Evolutionary conservation across 2,329 filamentous ascomycete genomes (phyloP).

Genomic region (Biscogniauxia sp.): DNA sequence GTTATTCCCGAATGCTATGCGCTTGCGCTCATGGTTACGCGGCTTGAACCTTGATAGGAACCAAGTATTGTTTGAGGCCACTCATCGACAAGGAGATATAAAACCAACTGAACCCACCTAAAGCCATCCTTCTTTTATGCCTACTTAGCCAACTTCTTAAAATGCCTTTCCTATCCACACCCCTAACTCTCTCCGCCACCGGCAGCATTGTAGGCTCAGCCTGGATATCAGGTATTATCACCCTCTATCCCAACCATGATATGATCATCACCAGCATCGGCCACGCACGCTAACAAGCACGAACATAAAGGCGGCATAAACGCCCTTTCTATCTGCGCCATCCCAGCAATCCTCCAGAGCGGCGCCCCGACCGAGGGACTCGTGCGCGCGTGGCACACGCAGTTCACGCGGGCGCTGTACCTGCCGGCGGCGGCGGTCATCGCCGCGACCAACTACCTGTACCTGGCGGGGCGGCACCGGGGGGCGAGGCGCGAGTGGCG

Average conservation of each 20-base stretch:
- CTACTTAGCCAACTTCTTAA: neutral
- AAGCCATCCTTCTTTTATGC: neutral
- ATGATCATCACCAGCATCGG: no score
- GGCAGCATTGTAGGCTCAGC: conserved; percentile 25
- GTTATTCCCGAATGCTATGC: neutral
- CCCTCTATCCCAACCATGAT: no score
- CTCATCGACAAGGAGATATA: neutral
- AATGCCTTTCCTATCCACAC: conserved; percentile 26
- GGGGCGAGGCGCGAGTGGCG: conserved; percentile 21
- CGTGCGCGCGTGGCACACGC: conserved; percentile 22
- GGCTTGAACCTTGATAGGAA: neutral
- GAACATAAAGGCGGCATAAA: conserved; percentile 19
- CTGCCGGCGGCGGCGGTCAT: conserved; percentile 20
- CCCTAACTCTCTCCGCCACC: conserved; percentile 21
- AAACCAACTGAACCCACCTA: neutral
- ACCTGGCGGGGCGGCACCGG: conserved; percentile 19
- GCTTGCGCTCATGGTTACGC: neutral
- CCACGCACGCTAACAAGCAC: neutral
- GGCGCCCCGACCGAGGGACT: conserved; percentile 20
- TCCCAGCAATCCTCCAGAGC: conserved; percentile 22
- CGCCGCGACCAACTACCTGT: conserved; percentile 23
- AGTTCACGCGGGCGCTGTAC: conserved; percentile 21
- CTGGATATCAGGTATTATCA: conserved; percentile 25
- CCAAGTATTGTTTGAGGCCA: neutral
- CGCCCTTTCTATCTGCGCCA: conserved; percentile 21